Base-by-base conservation (phyloP, 2,329 filamentous ascomycete species). In the Phoma herbarum region DNA sequence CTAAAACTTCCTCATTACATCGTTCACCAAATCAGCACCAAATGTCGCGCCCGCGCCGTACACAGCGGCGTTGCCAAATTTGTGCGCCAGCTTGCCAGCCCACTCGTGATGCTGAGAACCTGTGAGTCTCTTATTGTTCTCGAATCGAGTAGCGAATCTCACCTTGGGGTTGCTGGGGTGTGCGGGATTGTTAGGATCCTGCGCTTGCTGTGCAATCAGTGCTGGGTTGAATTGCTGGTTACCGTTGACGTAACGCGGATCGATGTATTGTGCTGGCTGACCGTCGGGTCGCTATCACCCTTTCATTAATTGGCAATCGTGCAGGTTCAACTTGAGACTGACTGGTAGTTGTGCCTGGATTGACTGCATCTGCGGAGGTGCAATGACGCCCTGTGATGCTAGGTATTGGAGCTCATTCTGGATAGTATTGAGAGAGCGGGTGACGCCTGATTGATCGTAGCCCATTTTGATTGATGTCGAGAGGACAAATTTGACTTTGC, bases 271-370 rank as follows among this genome's bases (percentile, higher is more conserved):
- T 0, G 64, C 63, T 1, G 60, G 64, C 12, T 66, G 66, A 37
- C 66, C 64, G 4, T 66, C 59, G 5, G 57, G 52, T 54, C 63
- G 62, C 57, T 62, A 16, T 33, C 16, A 14, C 12, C 4, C 8
- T 14, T 4, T 43, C 14, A 26, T 8, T 43, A 12, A 4, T 43
- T 43, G 3, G 6, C 16, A 16, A 25, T 11, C 2, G 3, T 12
- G 23, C 12, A 10, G 6, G 20, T 10, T 14, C 31, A 16, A 11
- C 3, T n/a, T 12, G 9, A 20, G 12, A 57, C 53, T 10, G 46
- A 67, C 65, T 7, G 65, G 65, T 7, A 68, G 43, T 29, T 68
- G 64, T 11, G 65, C 64, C 31, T 62, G 62, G 7, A 66, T 66
- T 4, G 60, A 62, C 16, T 65, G 64, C n/a, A 64, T 39, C 20